A percentile compares a stretch with the other conserved stretches of the same genome.
These are phyloP conservation scores for Lachnum nothofagi DNA, from an alignment of 2,329 filamentous ascomycete genomes.

Conservation along the genomic window DNA sequence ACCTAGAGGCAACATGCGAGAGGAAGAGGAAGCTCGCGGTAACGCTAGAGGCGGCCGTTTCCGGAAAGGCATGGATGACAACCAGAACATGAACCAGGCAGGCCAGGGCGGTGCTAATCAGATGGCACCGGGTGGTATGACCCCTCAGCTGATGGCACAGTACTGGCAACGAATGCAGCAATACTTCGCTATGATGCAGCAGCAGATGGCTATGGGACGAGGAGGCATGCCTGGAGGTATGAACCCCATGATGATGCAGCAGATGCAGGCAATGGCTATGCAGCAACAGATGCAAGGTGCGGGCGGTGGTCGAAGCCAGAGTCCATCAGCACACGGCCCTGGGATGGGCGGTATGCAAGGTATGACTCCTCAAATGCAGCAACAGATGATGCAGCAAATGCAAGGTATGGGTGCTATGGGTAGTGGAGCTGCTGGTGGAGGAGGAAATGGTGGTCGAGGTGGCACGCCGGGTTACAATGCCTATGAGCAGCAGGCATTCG, in stretches of 20 bases:
- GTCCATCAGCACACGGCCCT: conserved; percentile 29
- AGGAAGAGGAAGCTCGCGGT: conserved; percentile 69
- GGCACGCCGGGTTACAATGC: conserved; percentile 45
- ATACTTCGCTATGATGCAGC: conserved; percentile 92
- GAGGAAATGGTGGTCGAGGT: conserved; percentile 39
- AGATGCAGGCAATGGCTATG: conserved; percentile 55
- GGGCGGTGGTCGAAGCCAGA: conserved; percentile 29
- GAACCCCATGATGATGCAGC: conserved; percentile 74
- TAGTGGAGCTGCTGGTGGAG: conserved; percentile 30
- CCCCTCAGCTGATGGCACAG: conserved; percentile 94
- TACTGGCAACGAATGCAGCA: conserved; percentile 99
- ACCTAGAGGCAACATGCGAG: conserved; percentile 86
- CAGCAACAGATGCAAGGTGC: conserved; percentile 32
- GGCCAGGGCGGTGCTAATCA: conserved; percentile 31
- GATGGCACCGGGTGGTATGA: conserved; percentile 62
- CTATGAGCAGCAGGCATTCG: conserved; percentile 68
- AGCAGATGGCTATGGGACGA: conserved; percentile 73
- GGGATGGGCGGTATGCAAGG: conserved; percentile 32
- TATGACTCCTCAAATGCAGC: conserved; percentile 47
- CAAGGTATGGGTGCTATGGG: conserved; percentile 41
- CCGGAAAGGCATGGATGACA: conserved; percentile 48
- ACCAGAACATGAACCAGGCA: conserved; percentile 37
- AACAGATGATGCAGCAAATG: conserved; percentile 49
- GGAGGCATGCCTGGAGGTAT: conserved; percentile 58
- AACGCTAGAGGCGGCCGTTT: conserved; percentile 51